Conservation (phyloP, 1,284 basidiomycete species). For the Boletus mariae region DNA sequence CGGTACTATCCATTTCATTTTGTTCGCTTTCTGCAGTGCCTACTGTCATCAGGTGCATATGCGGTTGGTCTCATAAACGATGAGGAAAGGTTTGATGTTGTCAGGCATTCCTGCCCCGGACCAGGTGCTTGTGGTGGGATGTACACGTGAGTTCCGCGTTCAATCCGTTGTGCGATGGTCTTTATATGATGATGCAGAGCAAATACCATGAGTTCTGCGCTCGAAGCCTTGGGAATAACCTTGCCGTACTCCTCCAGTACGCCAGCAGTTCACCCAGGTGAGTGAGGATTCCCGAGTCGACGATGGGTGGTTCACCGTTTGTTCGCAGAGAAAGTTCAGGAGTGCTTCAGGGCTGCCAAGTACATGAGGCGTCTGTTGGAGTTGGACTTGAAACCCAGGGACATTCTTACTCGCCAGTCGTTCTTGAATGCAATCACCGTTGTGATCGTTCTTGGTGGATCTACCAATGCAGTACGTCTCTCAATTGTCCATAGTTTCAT, state of each 20-base stretch:
- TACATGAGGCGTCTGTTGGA: constrained; percentile 82
- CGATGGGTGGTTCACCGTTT: constrained; percentile 1
- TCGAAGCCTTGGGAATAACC: constrained; percentile 91
- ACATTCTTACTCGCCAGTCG: constrained; percentile 87
- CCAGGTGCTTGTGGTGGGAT: constrained; percentile 79
- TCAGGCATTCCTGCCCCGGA: constrained; percentile 80
- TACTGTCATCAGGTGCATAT: constrained; percentile 55
- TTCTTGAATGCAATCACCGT: constrained; percentile 91
- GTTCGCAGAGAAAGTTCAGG: constrained; percentile 70
- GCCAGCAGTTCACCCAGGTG: constrained; percentile 75
- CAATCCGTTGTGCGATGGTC: not conserved
- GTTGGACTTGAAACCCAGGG: constrained; percentile 85
- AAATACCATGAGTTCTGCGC: constrained; percentile 86
- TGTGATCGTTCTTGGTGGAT: constrained; percentile 83
- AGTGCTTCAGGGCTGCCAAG: constrained; percentile 80
- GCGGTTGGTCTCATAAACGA: constrained; percentile 71
- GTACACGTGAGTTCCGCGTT: constrained; percentile 56
- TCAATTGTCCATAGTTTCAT: not conserved
- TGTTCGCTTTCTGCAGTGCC: not conserved
- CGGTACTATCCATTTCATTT: constrained; percentile 39
- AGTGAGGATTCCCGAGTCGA: constrained; percentile 14
- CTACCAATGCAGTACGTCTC: constrained; percentile 79
- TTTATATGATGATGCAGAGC: constrained; percentile 40
- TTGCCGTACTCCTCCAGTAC: constrained; percentile 86
- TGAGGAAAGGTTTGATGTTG: constrained; percentile 76